phyloP scores from a whole-genome alignment of 257 asterid genomes.

The Linderniella brevidens region DNA sequence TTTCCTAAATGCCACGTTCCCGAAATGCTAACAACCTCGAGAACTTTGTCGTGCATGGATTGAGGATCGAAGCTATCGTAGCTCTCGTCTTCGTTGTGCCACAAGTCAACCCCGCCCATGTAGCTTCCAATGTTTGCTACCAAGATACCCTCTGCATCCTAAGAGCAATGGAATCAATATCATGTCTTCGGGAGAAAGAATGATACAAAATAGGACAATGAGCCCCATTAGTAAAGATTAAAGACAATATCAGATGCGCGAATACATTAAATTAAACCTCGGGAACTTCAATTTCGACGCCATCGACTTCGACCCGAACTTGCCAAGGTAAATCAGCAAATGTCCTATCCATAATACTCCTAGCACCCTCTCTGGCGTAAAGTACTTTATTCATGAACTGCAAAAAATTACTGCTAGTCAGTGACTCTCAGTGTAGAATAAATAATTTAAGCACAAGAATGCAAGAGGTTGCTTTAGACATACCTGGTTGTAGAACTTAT shows the following conservation, averaged over 20 bases:
- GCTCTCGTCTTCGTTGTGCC: constrained; percentile 95
- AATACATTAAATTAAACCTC: constrained; percentile 30
- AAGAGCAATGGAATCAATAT: constrained; percentile 3
- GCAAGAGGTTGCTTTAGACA: too few relatives aligned
- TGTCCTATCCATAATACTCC: constrained; percentile 81
- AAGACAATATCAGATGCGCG: not conserved
- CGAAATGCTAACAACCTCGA: constrained; percentile 93
- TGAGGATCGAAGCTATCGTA: constrained; percentile 89
- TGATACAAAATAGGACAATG: not conserved
- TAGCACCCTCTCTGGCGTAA: constrained; percentile 98
- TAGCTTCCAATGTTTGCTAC: constrained; percentile 93
- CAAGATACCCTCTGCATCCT: constrained; percentile 97
- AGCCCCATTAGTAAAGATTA: not conserved
- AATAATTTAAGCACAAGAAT: too few relatives aligned
- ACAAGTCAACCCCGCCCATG: constrained; percentile 98
- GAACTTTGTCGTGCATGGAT: constrained; percentile 96
- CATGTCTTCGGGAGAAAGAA: too few relatives aligned
- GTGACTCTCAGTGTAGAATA: too few relatives aligned
- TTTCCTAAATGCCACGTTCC: constrained; percentile 98
- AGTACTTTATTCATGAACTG: constrained; percentile 99
- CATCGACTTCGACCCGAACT: constrained; percentile 92
- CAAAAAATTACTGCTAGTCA: constrained; percentile 12
- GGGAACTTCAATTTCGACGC: constrained; percentile 85
- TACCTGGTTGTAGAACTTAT: constrained; percentile 97
- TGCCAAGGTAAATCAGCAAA: constrained; percentile 92